Base-by-base conservation (phyloP, 2,329 filamentous ascomycete species). In the Gnomoniopsis smithogilvyi region DNA sequence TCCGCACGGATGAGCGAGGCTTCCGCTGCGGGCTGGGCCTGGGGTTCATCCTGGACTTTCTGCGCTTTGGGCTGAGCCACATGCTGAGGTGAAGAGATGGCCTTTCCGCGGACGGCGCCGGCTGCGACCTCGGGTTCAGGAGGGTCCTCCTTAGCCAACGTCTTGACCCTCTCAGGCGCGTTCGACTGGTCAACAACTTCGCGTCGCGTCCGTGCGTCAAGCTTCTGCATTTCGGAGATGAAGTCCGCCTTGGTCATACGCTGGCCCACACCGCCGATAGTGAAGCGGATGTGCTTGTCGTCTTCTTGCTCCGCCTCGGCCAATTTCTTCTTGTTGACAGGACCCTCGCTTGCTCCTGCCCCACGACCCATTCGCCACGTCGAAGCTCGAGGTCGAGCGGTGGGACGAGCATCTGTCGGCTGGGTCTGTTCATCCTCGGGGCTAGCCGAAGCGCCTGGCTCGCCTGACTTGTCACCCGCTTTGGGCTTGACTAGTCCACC, bases 161-260 rank as follows among this genome's bases (percentile, higher is more conserved):
- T 74, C 71, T 84, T 84, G 65, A 84, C 68, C 1, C 72, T 74
- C 3, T 74, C 71, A 0, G 80, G 75, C 1, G 80, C 81, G 6
- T 68, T 73, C 0, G 81, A 83, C 57, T 77, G 75, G 41, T 82
- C 78, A 4, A 85, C 74, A 2, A 84, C 77, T 60, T 84, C 79
- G 38, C 75, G 76, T 6, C 81, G 80, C 15, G 86, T 84, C 67
- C 84, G 84, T 24, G 84, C 82, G 69, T 94, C 89, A 61, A 94
- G 79, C 63, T 86, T 83, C 64, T 86, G 84, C 68, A 95, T 87
- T 68, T 91, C 86, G 50, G 81, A 78, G 62, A 95, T 85, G 69
- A 95, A 94, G 67, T 92, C 89, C 4, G 88, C 85, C 73, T 93
- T 93, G 62, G 83, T 92, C 84, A 95, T 88, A 51, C 90, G 84